Evolutionary conservation across 1,284 basidiomycete genomes (phyloP).

Genomic region (Blastosporella zonata): DNA sequence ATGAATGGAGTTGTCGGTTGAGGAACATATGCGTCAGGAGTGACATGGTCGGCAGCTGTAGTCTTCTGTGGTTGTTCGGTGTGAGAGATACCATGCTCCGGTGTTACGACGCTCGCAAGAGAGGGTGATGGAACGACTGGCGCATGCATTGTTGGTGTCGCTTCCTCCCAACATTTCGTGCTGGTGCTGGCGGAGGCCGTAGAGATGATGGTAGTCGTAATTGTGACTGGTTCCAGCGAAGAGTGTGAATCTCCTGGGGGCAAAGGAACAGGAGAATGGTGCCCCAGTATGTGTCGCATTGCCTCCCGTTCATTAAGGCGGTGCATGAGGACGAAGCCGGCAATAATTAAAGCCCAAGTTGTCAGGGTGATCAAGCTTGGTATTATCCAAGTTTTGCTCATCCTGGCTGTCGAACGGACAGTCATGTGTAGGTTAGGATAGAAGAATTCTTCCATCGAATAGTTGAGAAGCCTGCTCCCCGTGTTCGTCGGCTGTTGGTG

Average conservation of each 20-base stretch:
- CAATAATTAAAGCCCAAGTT: conserved; percentile 30
- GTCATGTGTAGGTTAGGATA: conserved; percentile 47
- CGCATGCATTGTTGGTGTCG: conserved; percentile 10
- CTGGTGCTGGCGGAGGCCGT: conserved; percentile 27
- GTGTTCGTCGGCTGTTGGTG: conserved; percentile 36
- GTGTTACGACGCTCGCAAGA: not conserved
- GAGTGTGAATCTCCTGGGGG: conserved; percentile 10
- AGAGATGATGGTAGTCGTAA: conserved; percentile 41
- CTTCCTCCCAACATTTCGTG: conserved; percentile 20
- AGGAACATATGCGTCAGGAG: not conserved
- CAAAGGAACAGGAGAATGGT: not conserved
- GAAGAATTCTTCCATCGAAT: conserved; percentile 54
- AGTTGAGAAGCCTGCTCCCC: conserved; percentile 47
- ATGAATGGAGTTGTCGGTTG: conserved; percentile 1
- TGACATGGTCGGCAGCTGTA: not conserved
- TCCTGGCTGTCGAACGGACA: conserved; percentile 24
- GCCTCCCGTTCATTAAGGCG: conserved; percentile 38
- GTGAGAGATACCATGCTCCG: not conserved
- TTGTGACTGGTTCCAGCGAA: conserved; percentile 31
- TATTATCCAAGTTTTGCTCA: conserved; percentile 11
- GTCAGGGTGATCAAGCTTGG: conserved; percentile 25
- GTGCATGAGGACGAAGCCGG: conserved; percentile 33
- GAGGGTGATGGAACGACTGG: conserved; percentile 4
- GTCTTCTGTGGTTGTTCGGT: not conserved
- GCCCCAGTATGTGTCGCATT: conserved; percentile 34